A percentile compares a stretch with the other conserved stretches of the same genome.
These are phyloP conservation scores for Auricularia sp. DNA, from an alignment of 768 basidiomycete genomes.

Conservation along the genomic window DNA sequence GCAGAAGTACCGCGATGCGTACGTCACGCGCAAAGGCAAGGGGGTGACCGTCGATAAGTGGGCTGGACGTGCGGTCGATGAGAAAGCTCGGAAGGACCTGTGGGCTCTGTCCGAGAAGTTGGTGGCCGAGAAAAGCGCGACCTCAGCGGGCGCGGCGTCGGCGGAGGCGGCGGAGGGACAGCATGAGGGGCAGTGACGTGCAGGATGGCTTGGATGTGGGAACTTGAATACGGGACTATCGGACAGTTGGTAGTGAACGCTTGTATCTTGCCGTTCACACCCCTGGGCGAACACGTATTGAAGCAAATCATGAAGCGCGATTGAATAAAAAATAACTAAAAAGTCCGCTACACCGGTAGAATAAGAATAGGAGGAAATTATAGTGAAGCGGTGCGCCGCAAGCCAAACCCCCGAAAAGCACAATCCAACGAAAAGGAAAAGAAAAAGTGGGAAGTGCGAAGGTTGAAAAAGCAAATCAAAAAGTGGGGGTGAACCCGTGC, in stretches of 20 bases:
- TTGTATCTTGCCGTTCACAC: too few species aligned
- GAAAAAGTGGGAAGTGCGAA: neutral
- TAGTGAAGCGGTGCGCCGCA: neutral
- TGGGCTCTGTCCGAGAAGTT: neutral
- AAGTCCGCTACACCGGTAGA: neutral
- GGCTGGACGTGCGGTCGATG: neutral
- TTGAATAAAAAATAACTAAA: too few species aligned
- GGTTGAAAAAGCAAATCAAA: neutral
- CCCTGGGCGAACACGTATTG: too few species aligned
- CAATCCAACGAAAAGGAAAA: neutral
- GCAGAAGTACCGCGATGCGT: neutral
- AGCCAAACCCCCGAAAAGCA: neutral
- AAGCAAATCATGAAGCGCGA: too few species aligned
- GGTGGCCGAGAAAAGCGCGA: too few species aligned
- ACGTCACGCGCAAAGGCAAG: neutral
- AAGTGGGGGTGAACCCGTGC: neutral
- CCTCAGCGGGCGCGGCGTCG: too few species aligned
- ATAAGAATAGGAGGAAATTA: neutral
- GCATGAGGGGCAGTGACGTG: too few species aligned
- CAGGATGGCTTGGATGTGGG: too few species aligned
- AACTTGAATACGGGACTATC: too few species aligned
- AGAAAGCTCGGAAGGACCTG: neutral
- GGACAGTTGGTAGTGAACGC: too few species aligned
- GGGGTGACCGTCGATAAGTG: neutral
- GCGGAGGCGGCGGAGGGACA: too few species aligned